phyloP scores from a whole-genome alignment of 2,329 filamentous ascomycete genomes.

The Kalmusia sp. region DNA sequence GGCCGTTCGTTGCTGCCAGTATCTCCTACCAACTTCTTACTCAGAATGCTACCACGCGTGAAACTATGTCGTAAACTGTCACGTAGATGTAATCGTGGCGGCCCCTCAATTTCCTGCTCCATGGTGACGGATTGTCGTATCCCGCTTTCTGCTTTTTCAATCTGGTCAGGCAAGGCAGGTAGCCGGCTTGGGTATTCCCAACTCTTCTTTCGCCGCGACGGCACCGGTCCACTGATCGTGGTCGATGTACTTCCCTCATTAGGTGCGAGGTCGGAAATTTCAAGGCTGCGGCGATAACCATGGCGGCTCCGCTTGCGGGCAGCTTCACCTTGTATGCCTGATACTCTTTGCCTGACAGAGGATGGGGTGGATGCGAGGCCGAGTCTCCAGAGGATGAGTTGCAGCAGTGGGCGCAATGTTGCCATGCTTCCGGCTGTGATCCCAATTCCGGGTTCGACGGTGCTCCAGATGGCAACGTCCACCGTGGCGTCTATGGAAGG shows the following conservation, averaged over 20 bases:
- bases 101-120: slow-evolving; percentile 24
- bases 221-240: slow-evolving; percentile 11
- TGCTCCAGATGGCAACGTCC: slow-evolving; percentile 50
- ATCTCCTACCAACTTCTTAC: slow-evolving; percentile 9
- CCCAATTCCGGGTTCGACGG: slow-evolving; percentile 43
- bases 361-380: slow-evolving; percentile 26
- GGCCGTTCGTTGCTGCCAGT: not conserved
- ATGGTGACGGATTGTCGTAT: slow-evolving; percentile 28
- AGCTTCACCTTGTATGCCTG: not conserved
- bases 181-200: not conserved
- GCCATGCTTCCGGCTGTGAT: slow-evolving; percentile 58
- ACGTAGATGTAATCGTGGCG: slow-evolving; percentile 25
- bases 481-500: slow-evolving; percentile 44
- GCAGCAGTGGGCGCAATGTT: slow-evolving; percentile 58
- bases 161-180: not conserved
- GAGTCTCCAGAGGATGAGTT: slow-evolving; percentile 28
- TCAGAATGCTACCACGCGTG: slow-evolving; percentile 23
- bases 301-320: slow-evolving; percentile 21
- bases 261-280: slow-evolving; percentile 12
- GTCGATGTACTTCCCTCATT: slow-evolving; percentile 13
- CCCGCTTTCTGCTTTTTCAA: not conserved
- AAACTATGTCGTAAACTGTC: slow-evolving; percentile 32
- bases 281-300: slow-evolving; percentile 23
- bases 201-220: not conserved
- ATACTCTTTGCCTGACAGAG: slow-evolving; percentile 2